phyloP scores from a whole-genome alignment of 305 asterid species.

The Fraxinus paxiana region DNA sequence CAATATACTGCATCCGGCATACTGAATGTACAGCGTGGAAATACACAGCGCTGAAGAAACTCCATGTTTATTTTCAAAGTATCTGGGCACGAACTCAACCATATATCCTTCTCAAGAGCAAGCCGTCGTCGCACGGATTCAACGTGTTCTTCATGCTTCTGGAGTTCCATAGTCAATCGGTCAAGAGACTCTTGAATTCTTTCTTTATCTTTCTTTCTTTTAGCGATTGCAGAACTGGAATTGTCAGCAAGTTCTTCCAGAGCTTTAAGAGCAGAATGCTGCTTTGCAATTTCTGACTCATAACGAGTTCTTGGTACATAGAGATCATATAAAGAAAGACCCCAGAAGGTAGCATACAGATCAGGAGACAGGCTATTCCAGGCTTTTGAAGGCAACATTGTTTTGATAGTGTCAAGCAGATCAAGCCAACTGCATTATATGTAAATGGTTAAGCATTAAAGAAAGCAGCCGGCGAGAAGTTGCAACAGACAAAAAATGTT shows the following conservation, averaged over 20 bases:
- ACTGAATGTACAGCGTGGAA: conserved; percentile 98
- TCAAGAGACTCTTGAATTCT: conserved; percentile 97
- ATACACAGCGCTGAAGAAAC: conserved; percentile 95
- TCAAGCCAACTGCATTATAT: conserved; percentile 69
- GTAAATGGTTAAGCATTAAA: conserved; percentile 17
- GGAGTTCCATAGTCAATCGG: conserved; percentile 73
- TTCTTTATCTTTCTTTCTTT: conserved; percentile 96
- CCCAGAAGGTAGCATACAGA: conserved; percentile 97
- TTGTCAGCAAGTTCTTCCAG: conserved; percentile 94
- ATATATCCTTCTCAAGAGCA: conserved; percentile 86
- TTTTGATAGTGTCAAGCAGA: conserved; percentile 82
- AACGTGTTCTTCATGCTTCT: conserved; percentile 94
- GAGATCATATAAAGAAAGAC: conserved; percentile 95
- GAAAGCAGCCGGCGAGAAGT: conserved; percentile 12
- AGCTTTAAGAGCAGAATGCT: conserved; percentile 87
- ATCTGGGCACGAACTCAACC: conserved; percentile 99
- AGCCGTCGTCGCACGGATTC: conserved; percentile 89
- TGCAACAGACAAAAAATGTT: not conserved
- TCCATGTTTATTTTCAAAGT: conserved; percentile 97
- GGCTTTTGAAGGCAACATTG: conserved; percentile 93
- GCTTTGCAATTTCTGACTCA: conserved; percentile 83
- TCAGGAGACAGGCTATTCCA: conserved; percentile 99
- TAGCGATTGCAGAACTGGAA: conserved; percentile 97
- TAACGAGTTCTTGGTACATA: conserved; percentile 91
- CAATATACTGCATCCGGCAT: conserved; percentile 99